A percentile compares a stretch with the other conserved stretches of the same genome.
phyloP scores from a whole-genome alignment of 2,329 filamentous ascomycete genomes.

The Ceratocystis cubensis region DNA sequence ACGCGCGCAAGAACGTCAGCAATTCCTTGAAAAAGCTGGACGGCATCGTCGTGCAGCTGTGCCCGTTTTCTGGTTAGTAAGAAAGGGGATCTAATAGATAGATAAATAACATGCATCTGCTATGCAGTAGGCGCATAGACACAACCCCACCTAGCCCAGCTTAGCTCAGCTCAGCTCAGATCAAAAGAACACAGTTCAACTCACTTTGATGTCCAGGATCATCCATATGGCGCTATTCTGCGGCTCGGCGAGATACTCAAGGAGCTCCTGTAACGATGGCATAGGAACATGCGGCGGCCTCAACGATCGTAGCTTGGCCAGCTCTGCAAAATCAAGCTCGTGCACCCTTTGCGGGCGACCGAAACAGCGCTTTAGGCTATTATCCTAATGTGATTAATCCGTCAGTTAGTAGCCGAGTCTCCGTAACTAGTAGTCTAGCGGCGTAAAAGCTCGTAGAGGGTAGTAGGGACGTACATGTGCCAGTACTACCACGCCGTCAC shows the following conservation, averaged over 20 bases:
- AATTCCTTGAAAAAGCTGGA: slow-evolving; percentile 58
- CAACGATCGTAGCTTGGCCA: slow-evolving; percentile 55
- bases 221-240: slow-evolving; percentile 61
- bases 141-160: too few relatives aligned
- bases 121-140: not conserved
- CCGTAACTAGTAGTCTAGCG: not conserved
- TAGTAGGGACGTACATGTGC: slow-evolving; percentile 50
- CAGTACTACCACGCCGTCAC: slow-evolving; percentile 72
- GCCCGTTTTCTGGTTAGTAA: not conserved
- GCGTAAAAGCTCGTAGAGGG: too few relatives aligned
- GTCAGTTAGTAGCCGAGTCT: not conserved
- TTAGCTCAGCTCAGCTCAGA: too few relatives aligned
- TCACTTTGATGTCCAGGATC: slow-evolving; percentile 76
- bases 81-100: not conserved
- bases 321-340: slow-evolving; percentile 64
- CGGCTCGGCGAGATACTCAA: slow-evolving; percentile 56
- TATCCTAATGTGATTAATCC: slow-evolving; percentile 42
- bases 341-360: slow-evolving; percentile 58
- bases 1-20: slow-evolving; percentile 48
- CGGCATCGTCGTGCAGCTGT: slow-evolving; percentile 56
- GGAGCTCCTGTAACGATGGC: slow-evolving; percentile 60
- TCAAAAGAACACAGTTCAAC: slow-evolving; percentile 10
- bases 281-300: slow-evolving; percentile 56
- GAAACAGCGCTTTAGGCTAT: slow-evolving; percentile 67
- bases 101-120: not conserved